Evolutionary conservation across 306 rosid species (phyloP).

Genomic region (Erythrophleum fordii): DNA sequence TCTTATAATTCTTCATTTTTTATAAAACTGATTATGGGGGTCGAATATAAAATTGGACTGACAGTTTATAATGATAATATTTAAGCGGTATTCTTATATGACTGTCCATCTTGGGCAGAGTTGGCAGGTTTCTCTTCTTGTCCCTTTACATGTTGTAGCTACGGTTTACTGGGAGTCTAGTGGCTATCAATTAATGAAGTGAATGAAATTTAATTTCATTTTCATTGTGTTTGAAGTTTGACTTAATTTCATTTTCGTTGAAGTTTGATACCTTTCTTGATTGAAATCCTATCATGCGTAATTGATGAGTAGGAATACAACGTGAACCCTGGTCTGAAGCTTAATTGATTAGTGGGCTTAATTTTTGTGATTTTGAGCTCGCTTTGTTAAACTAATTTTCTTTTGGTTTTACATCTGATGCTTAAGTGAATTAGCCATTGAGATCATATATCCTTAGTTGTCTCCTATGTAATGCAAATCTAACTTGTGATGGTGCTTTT

Average conservation of each 20-base stretch:
- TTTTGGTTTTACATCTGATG: not conserved
- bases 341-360: not conserved
- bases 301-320: not conserved
- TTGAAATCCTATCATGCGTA: not conserved
- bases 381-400: not conserved
- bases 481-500: not conserved
- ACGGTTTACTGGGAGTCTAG: not conserved
- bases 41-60: constrained; percentile 5
- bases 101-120: not conserved
- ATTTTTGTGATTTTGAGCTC: not conserved
- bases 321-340: not conserved
- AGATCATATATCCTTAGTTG: not conserved
- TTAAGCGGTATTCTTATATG: not conserved
- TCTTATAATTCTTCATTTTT: not conserved
- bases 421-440: not conserved
- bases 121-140: not conserved
- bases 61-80: constrained; percentile 13
- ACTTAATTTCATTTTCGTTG: constrained; percentile 9
- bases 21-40: not conserved
- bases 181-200: constrained; percentile 11
- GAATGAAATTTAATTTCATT: constrained; percentile 5
- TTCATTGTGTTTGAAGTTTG: not conserved
- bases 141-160: not conserved
- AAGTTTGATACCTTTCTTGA: constrained; percentile 1
- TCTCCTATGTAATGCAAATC: not conserved